Conservation (phyloP, 306 rosid genomes). For the Quercus suber region DNA sequence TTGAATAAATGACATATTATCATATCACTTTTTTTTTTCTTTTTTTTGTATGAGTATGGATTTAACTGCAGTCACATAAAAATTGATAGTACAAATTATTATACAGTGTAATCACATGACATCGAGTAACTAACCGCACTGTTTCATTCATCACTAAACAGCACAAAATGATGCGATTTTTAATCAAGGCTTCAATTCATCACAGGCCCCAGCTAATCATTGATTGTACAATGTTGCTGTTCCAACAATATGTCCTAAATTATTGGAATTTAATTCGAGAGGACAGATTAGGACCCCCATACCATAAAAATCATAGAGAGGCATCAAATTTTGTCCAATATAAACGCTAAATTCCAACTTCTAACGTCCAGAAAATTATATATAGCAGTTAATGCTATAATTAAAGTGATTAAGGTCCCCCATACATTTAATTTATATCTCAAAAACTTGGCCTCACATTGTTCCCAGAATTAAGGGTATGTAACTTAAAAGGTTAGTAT, state of each 20-base stretch:
- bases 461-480: constrained; percentile 32
- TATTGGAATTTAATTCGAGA: constrained; percentile 10
- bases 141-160: not conserved
- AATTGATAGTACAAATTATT: not conserved
- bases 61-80: not conserved
- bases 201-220: not conserved
- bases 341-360: not conserved
- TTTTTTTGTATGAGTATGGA: not conserved
- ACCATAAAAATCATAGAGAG: constrained; percentile 21
- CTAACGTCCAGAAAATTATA: not conserved
- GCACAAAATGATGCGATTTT: not conserved
- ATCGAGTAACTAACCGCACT: not conserved
- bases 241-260: not conserved
- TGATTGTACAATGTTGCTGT: not conserved
- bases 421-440: not conserved
- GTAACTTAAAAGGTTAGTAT: not conserved
- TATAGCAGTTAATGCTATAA: too few species aligned
- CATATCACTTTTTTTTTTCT: too few species aligned
- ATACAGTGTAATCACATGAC: not conserved
- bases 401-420: too few species aligned
- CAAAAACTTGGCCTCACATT: constrained; percentile 32
- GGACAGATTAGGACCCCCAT: constrained; percentile 21
- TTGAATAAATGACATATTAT: too few species aligned
- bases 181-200: too few species aligned
- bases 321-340: constrained; percentile 6